Evolutionary conservation across 805 yeast species (phyloP).

Genomic region (Isabelozyma pseudorhagii): DNA sequence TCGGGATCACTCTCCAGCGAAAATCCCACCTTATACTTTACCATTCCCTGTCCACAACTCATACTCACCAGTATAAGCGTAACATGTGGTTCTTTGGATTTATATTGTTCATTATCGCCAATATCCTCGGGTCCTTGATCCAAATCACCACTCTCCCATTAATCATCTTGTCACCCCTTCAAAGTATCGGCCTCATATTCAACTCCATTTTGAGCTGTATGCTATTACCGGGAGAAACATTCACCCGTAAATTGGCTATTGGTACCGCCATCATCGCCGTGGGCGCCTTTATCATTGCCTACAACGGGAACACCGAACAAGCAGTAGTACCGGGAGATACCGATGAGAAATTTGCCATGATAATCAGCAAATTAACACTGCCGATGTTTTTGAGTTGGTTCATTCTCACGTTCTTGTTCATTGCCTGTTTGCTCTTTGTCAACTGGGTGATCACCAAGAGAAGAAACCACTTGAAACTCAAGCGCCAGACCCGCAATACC

Average conservation of each 20-base stretch:
- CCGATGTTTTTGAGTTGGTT: conserved; percentile 60
- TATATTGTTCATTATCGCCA: conserved; percentile 64
- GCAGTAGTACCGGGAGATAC: conserved; percentile 7
- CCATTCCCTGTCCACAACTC: conserved; percentile 8
- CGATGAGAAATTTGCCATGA: conserved; percentile 31
- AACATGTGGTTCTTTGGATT: conserved; percentile 78
- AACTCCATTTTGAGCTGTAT: conserved; percentile 70
- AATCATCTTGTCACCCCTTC: conserved; percentile 75
- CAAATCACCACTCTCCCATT: conserved; percentile 84
- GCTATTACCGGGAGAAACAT: conserved; percentile 62
- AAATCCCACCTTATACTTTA: conserved; percentile 61
- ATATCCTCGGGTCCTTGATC: conserved; percentile 75
- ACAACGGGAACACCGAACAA: conserved; percentile 53
- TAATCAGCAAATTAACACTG: conserved; percentile 36
- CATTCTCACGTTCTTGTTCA: conserved; percentile 27
- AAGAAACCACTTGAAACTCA: conserved; percentile 2
- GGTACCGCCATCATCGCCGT: conserved; percentile 69
- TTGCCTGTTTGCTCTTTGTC: conserved; percentile 19
- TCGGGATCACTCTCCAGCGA: conserved; percentile 80
- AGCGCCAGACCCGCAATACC: conserved; percentile 6
- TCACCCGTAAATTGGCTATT: conserved; percentile 50
- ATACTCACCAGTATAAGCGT: conserved; percentile 39
- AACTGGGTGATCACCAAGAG: conserved; percentile 17
- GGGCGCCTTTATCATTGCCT: conserved; percentile 79
- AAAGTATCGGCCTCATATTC: conserved; percentile 85